phyloP scores from a whole-genome alignment of 2,329 filamentous ascomycete species.

The Alternaria atra region DNA sequence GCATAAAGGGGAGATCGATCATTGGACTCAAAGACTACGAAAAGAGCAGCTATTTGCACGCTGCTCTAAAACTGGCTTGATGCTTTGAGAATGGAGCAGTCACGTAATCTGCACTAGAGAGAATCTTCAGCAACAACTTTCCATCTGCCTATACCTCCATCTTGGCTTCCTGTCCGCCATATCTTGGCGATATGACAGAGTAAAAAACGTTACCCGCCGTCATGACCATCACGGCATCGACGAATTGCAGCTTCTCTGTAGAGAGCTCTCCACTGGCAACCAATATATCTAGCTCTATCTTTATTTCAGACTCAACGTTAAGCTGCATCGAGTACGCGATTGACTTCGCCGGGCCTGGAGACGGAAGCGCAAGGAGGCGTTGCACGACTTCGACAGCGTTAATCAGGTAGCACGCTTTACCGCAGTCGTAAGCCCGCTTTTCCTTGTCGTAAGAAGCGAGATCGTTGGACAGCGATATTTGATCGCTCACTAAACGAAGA shows the following conservation, averaged over 20 bases:
- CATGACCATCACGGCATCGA: background rate
- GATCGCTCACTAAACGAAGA: slow-evolving; percentile 1
- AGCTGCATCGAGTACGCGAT: background rate
- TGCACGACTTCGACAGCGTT: background rate
- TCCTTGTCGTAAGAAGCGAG: slow-evolving; percentile 4
- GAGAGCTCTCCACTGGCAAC: slow-evolving; percentile 1
- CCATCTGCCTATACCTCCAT: background rate
- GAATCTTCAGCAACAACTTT: background rate
- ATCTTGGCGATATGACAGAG: background rate
- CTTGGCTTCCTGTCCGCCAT: background rate
- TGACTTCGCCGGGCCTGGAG: background rate
- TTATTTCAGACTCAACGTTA: slow-evolving; percentile 1
- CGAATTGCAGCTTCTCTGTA: background rate
- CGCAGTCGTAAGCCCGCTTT: background rate
- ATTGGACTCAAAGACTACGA: too few relatives aligned
- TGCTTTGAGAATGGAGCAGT: too few relatives aligned
- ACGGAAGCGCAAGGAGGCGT: background rate
- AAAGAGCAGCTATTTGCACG: too few relatives aligned
- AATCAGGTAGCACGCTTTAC: background rate
- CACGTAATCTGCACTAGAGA: too few relatives aligned
- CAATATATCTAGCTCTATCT: background rate
- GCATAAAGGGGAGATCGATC: too few relatives aligned
- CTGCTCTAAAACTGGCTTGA: too few relatives aligned
- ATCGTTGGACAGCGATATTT: background rate
- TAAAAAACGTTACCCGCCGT: slow-evolving; percentile 1